A percentile compares a stretch with the other conserved stretches of the same genome.
Conservation (phyloP, 2,329 filamentous ascomycete species). For the Mycosphaerella sp. region DNA sequence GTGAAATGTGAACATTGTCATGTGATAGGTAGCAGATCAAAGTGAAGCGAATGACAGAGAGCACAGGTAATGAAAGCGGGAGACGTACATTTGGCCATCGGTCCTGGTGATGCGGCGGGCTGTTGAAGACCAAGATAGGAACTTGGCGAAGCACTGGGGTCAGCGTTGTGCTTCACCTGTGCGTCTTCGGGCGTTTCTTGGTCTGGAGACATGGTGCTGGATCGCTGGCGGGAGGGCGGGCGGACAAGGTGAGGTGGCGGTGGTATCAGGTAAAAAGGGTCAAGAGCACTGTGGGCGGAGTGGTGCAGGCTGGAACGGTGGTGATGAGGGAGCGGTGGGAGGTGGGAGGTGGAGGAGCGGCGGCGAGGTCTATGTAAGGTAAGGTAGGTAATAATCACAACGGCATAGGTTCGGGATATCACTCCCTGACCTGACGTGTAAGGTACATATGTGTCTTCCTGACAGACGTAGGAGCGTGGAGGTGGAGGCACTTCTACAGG, state of each 20-base stretch:
- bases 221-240: not conserved
- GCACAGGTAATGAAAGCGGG: too few species aligned
- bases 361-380: not conserved
- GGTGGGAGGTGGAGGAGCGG: not conserved
- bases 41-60: constrained; percentile 4
- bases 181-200: constrained; percentile 11
- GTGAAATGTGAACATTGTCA: not conserved
- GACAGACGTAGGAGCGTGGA: too few species aligned
- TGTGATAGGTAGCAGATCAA: not conserved
- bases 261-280: not conserved
- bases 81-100: constrained; percentile 28
- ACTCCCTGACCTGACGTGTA: not conserved
- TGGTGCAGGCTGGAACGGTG: too few species aligned
- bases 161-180: constrained; percentile 21
- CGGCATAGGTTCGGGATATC: not conserved
- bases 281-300: too few species aligned
- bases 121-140: constrained; percentile 25
- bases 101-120: constrained; percentile 19
- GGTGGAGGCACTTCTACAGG: too few species aligned
- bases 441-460: too few species aligned
- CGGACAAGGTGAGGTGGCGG: not conserved
- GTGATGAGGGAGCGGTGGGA: not conserved
- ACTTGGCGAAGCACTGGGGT: constrained; percentile 26
- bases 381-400: not conserved
- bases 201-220: constrained; percentile 17